A percentile compares a stretch with the other conserved stretches of the same genome.
These are phyloP conservation scores for Uronychia setigera DNA, from an alignment of 73 alveolate genomes.

Conservation along the genomic window DNA sequence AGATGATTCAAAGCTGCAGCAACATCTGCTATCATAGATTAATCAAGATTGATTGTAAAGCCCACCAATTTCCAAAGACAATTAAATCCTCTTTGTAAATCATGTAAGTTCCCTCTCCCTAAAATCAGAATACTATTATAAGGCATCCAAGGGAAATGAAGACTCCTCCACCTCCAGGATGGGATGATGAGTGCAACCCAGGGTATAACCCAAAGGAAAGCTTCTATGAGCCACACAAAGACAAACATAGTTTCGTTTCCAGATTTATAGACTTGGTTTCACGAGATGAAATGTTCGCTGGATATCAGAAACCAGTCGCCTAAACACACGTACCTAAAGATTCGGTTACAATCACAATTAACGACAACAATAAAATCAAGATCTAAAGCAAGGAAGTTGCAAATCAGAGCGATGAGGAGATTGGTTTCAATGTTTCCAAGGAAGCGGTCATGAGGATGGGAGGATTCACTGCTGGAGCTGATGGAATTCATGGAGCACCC, in stretches of 20 bases:
- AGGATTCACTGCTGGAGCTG: too few species aligned
- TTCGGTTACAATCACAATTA: background rate
- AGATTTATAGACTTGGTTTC: background rate
- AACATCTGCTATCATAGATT: too few species aligned
- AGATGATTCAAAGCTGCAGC: too few species aligned
- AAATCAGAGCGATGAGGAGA: too few species aligned
- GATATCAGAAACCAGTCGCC: background rate
- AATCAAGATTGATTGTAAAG: too few species aligned
- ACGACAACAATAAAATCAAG: background rate
- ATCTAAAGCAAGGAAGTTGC: background rate
- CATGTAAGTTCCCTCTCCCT: conserved; percentile 8
- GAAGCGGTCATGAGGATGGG: too few species aligned
- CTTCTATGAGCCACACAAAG: conserved; percentile 30
- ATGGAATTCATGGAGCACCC: too few species aligned
- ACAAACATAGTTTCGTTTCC: background rate
- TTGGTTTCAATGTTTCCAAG: too few species aligned
- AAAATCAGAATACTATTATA: background rate
- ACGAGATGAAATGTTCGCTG: background rate
- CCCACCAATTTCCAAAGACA: conserved; percentile 48
- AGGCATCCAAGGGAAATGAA: conserved; percentile 33
- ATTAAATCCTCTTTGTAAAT: conserved; percentile 28
- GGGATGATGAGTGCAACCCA: conserved; percentile 46
- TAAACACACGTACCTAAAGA: too few species aligned
- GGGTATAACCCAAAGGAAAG: conserved; percentile 47
- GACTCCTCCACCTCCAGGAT: conserved; percentile 57